phyloP scores from a whole-genome alignment of 2,329 filamentous ascomycete genomes.

The Cytospora paraplurivora region DNA sequence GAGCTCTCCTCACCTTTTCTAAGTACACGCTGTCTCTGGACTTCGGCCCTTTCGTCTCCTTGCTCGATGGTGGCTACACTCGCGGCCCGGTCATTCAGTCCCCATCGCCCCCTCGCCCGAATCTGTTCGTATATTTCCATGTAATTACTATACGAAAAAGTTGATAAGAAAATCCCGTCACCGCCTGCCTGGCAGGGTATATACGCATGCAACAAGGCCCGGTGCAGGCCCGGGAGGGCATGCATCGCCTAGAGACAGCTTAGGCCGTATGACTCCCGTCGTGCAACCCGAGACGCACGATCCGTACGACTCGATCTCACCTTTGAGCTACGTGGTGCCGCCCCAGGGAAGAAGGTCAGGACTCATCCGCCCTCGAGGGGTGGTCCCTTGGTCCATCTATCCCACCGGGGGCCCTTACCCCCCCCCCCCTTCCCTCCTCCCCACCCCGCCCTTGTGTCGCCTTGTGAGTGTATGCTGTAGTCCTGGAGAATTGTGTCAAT shows the following conservation, averaged over 20 bases:
- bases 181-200: background rate
- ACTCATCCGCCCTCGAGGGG: background rate
- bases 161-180: too few species aligned
- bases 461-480: slow-evolving; percentile 5
- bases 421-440: too few species aligned
- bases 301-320: slow-evolving; percentile 34
- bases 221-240: slow-evolving; percentile 3
- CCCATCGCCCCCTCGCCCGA: too few species aligned
- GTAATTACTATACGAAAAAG: too few species aligned
- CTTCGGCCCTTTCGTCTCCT: background rate
- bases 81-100: too few species aligned
- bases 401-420: background rate
- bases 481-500: slow-evolving; percentile 24
- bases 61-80: too few species aligned
- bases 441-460: slow-evolving; percentile 8
- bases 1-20: background rate
- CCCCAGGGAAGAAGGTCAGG: background rate
- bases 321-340: slow-evolving; percentile 24
- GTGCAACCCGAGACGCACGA: slow-evolving; percentile 29
- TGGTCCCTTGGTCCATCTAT: background rate
- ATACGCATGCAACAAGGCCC: slow-evolving; percentile 14
- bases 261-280: slow-evolving; percentile 21
- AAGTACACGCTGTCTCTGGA: background rate
- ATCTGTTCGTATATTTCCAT: too few species aligned
- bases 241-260: slow-evolving; percentile 17